Conservation (phyloP, 805 yeast genomes). For the Candida suzukii region DNA sequence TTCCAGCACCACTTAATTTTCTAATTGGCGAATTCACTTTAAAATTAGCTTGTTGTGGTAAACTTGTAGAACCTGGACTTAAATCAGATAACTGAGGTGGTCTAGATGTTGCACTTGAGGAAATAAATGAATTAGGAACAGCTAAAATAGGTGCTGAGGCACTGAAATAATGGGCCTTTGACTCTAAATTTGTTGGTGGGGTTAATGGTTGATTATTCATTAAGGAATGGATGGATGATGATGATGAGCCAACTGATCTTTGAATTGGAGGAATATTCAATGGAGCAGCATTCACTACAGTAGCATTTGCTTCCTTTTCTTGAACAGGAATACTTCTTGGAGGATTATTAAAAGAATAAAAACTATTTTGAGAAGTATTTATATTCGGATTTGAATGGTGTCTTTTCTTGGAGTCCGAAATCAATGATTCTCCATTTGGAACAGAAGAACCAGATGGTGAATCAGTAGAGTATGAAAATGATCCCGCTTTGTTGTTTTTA, state of each 20-base stretch:
- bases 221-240: conserved; percentile 1
- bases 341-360: conserved; percentile 19
- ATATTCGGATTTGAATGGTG: neutral
- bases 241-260: neutral
- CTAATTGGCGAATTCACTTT: neutral
- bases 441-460: neutral
- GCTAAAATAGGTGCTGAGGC: neutral
- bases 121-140: neutral
- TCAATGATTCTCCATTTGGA: neutral
- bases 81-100: neutral
- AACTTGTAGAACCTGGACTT: neutral
- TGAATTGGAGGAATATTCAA: neutral
- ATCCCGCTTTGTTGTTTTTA: neutral
- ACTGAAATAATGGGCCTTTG: neutral
- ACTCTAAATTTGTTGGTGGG: neutral
- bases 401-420: neutral
- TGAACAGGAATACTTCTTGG: conserved; percentile 21
- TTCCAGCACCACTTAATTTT: neutral
- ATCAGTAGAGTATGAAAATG: neutral
- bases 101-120: neutral
- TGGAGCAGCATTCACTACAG: neutral
- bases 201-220: neutral
- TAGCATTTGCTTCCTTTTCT: neutral
- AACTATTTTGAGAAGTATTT: neutral
- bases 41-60: neutral